These are phyloP conservation scores for Microsporum ferrugineum DNA, from an alignment of 2,329 filamentous ascomycete species.

Conservation along the genomic window DNA sequence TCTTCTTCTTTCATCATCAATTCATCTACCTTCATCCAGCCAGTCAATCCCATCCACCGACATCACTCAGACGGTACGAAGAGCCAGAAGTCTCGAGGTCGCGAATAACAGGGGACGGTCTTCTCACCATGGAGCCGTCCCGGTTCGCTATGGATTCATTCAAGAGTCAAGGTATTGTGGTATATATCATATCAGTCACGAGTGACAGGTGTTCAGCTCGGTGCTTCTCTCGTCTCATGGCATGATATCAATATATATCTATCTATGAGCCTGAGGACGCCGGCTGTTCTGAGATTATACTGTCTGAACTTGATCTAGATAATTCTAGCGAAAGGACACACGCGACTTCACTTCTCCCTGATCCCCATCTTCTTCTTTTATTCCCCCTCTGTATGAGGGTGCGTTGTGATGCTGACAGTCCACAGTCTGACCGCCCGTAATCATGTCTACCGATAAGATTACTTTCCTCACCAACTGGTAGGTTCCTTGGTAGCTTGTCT, in stretches of 20 bases:
- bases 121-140: constrained; percentile 1
- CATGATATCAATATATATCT: background rate
- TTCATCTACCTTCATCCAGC: background rate
- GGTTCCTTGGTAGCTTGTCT: constrained; percentile 16
- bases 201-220: constrained; percentile 35
- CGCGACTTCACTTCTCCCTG: constrained; percentile 43
- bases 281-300: constrained; percentile 60
- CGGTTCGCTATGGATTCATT: constrained; percentile 21
- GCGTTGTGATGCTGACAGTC: constrained; percentile 23
- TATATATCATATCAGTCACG: constrained; percentile 28
- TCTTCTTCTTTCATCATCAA: background rate
- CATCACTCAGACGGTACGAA: constrained; percentile 1
- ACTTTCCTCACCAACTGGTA: constrained; percentile 79
- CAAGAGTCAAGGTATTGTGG: constrained; percentile 34
- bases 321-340: constrained; percentile 83
- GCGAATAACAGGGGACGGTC: constrained; percentile 1
- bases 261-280: background rate
- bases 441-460: constrained; percentile 74
- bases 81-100: constrained; percentile 3
- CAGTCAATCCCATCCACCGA: background rate
- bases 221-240: constrained; percentile 11
- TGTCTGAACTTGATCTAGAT: constrained; percentile 76
- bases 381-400: constrained; percentile 17
- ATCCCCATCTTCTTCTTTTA: constrained; percentile 26
- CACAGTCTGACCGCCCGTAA: constrained; percentile 26